phyloP scores from a whole-genome alignment of 2,329 filamentous ascomycete species.

The Geosmithia putterillii region DNA sequence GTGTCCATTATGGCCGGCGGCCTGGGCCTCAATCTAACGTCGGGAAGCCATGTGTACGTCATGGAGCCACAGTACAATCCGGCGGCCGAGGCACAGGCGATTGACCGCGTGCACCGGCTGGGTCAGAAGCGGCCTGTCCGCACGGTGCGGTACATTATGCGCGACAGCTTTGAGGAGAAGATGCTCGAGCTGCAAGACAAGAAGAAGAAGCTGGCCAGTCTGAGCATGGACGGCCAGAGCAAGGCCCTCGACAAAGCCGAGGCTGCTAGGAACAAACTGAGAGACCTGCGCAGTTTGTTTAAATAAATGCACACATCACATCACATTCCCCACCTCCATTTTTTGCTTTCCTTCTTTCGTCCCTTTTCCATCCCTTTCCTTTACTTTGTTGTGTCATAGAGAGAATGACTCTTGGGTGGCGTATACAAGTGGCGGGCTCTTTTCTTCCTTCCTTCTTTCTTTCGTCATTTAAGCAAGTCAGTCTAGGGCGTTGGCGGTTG shows the following conservation, averaged over 20 bases:
- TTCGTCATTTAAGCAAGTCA: background rate
- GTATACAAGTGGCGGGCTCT: background rate
- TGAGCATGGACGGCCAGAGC: conserved; percentile 64
- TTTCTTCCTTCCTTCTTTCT: background rate
- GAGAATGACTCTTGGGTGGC: background rate
- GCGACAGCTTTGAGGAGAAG: conserved; percentile 82
- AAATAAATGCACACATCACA: conserved; percentile 23
- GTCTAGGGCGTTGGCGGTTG: background rate
- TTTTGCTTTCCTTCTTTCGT: background rate
- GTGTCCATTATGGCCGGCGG: conserved; percentile 90
- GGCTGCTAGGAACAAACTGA: conserved; percentile 47
- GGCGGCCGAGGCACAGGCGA: conserved; percentile 83
- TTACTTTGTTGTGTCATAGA: background rate
- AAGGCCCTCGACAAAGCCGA: conserved; percentile 36
- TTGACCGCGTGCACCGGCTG: conserved; percentile 84
- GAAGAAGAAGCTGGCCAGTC: conserved; percentile 81
- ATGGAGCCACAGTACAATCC: conserved; percentile 99
- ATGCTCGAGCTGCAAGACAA: conserved; percentile 83
- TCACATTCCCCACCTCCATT: background rate
- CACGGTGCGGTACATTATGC: conserved; percentile 87
- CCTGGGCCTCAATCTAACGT: conserved; percentile 79
- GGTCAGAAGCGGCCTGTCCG: conserved; percentile 81
- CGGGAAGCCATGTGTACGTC: conserved; percentile 78
- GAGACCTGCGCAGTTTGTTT: conserved; percentile 47
- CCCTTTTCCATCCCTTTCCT: background rate